A percentile compares a stretch with the other conserved stretches of the same genome.
phyloP scores from a whole-genome alignment of 805 yeast genomes.

The Tanozyma kutaoensis region DNA sequence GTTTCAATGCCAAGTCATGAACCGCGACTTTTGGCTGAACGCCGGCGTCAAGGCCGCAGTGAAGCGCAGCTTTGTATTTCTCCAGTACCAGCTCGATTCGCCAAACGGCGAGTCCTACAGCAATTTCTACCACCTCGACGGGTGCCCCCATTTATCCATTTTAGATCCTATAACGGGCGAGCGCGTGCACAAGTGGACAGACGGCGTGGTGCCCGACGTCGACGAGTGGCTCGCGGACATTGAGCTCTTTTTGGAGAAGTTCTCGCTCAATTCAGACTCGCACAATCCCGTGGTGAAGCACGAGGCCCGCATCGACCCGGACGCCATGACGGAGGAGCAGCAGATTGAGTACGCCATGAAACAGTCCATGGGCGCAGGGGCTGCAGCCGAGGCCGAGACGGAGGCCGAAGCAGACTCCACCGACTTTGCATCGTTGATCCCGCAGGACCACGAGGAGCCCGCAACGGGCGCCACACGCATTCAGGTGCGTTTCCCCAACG shows the following conservation, averaged over 20 bases:
- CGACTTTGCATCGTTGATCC: conserved; percentile 31
- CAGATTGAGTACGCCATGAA: conserved; percentile 67
- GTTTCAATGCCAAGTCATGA: conserved; percentile 79
- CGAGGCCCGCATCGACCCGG: conserved; percentile 48
- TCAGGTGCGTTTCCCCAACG: conserved; percentile 81
- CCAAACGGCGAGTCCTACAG: conserved; percentile 58
- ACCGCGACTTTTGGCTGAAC: conserved; percentile 89
- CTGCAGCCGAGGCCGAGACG: not conserved
- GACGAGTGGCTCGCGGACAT: conserved; percentile 55
- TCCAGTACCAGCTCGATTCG: conserved; percentile 77
- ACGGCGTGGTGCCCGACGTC: conserved; percentile 42
- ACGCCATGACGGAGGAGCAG: conserved; percentile 65
- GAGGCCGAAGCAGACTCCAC: conserved; percentile 1
- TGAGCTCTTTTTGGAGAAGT: conserved; percentile 51
- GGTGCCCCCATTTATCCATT: conserved; percentile 81
- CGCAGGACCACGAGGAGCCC: conserved; percentile 54
- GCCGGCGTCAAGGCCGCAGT: conserved; percentile 49
- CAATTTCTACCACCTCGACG: conserved; percentile 57
- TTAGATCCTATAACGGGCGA: conserved; percentile 96
- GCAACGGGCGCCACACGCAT: conserved; percentile 52
- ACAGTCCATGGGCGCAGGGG: conserved; percentile 35
- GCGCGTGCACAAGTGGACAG: conserved; percentile 64
- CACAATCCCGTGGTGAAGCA: conserved; percentile 56
- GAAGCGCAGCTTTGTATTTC: conserved; percentile 57
- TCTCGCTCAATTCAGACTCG: conserved; percentile 49